Conservation (phyloP, 768 basidiomycete genomes). For the Lyophyllum atratum region DNA sequence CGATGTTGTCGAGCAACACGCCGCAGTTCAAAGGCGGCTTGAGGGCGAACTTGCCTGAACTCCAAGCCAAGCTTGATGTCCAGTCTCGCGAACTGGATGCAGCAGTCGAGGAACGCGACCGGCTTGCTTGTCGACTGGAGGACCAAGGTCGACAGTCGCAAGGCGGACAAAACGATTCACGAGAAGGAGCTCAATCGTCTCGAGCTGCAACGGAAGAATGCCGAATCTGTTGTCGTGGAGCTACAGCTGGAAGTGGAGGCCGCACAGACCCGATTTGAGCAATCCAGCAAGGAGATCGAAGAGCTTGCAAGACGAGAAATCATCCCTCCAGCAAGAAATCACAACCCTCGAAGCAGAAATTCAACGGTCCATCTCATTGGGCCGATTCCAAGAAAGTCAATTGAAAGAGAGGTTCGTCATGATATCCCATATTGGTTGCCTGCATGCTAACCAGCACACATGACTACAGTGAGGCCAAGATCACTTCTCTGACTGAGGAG, state of each 20-base stretch:
- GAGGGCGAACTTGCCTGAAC: conserved; percentile 35
- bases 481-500: conserved; percentile 39
- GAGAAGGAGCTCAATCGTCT: conserved; percentile 31
- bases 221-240: conserved; percentile 33
- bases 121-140: conserved; percentile 39
- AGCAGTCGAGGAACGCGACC: conserved; percentile 37
- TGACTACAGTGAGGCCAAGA: conserved; percentile 47
- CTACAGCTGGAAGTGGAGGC: conserved; percentile 37
- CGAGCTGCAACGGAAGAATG: conserved; percentile 26
- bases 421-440: neutral
- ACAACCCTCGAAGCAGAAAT: conserved; percentile 65
- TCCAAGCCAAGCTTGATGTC: conserved; percentile 37
- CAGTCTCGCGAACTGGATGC: conserved; percentile 38
- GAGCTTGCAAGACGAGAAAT: conserved; percentile 52
- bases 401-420: conserved; percentile 57
- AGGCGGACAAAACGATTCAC: conserved; percentile 32
- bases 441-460: conserved; percentile 2
- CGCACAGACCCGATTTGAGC: conserved; percentile 42
- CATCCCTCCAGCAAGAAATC: conserved; percentile 50
- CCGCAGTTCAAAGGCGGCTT: conserved; percentile 24
- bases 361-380: conserved; percentile 62
- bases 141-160: conserved; percentile 36
- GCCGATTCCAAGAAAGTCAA: conserved; percentile 64
- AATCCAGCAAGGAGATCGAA: conserved; percentile 36
- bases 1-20: conserved; percentile 28